Evolutionary conservation across 2,329 filamentous ascomycete genomes (phyloP).

Genomic region (Aspergillus sp.): DNA sequence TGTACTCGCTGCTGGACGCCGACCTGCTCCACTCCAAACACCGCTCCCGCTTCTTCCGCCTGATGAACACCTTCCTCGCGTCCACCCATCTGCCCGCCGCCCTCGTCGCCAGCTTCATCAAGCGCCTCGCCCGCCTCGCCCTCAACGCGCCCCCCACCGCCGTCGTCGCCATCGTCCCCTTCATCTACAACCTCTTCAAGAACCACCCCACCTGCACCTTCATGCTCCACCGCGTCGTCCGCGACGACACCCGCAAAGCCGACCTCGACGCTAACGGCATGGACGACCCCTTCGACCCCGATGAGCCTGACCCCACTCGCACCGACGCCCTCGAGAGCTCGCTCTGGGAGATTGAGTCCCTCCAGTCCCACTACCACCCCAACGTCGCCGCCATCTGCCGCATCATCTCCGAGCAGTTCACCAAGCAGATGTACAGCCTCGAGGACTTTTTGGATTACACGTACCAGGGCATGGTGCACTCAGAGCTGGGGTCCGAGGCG

Average conservation of each 20-base stretch:
- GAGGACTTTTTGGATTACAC: conserved; percentile 97
- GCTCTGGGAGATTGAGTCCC: conserved; percentile 89
- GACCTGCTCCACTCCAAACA: conserved; percentile 91
- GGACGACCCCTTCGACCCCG: conserved; percentile 73
- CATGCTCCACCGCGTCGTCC: conserved; percentile 82
- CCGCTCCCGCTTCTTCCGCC: conserved; percentile 86
- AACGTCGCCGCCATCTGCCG: conserved; percentile 93
- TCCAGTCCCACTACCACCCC: conserved; percentile 93
- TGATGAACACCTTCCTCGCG: conserved; percentile 84
- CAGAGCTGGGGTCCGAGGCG: conserved; percentile 62
- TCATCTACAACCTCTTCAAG: conserved; percentile 93
- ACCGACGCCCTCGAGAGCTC: conserved; percentile 88
- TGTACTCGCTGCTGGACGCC: conserved; percentile 87
- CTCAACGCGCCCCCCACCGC: conserved; percentile 87
- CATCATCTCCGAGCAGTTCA: conserved; percentile 95
- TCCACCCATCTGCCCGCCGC: conserved; percentile 91
- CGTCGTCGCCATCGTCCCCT: conserved; percentile 84
- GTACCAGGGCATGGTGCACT: conserved; percentile 73
- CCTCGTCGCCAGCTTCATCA: conserved; percentile 93
- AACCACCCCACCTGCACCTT: conserved; percentile 88
- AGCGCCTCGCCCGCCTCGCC: conserved; percentile 79
- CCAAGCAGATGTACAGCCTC: conserved; percentile 90
- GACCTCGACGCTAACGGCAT: conserved; percentile 61
- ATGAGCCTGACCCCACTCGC: conserved; percentile 78
- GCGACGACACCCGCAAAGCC: conserved; percentile 57